Evolutionary conservation across 805 yeast genomes (phyloP), one percentile per base, ranked within the genome.

Genomic region (Zygosaccharomyces bailii): DNA sequence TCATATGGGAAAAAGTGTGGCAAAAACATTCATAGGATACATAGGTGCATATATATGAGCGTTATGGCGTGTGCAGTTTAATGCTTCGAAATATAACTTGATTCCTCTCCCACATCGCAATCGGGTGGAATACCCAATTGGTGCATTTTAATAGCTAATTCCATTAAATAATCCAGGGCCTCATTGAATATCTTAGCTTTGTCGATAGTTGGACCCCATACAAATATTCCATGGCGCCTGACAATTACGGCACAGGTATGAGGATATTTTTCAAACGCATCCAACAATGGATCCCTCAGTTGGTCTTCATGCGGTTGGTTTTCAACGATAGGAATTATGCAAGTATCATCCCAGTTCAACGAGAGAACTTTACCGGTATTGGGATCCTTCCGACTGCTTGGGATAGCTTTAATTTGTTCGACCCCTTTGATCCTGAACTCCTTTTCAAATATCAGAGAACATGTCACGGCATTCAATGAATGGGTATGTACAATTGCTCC

Each of bases 401-500:
- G 97, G 34, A 89, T 70, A 0, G 97, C 98, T 63, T 91, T 90
- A 67, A 91, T 86, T 67, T 90, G 96, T 69, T 90, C 98, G 51
- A 90, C 80, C 54, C 85, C 80, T 39, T 85, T 72, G 49, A 91
- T 89, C 39, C 72, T 73, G 64, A 90, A 89, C 59, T 79, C 90
- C 45, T 79, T 71, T 41, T 78, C 81, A 63, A 74, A 86, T 10
- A 90, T 61, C 52, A 86, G 63, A 0, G 95, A 79, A 20, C 80
- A 79, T 79, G 90, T 72, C 1, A 90, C 96, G 0, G 97, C 96
- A 45, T 78, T 78, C 57, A 83, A 91, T 0, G 96, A 89, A 62
- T 90, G 98, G 0, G 97, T 90, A 64, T 90, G 98, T 47, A 90
- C 89, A 62, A 96, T 86, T 2, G 96, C 96, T 6, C 95, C 95